phyloP scores from a whole-genome alignment of 192 early-diverging fungal species.

The Dispira simplex region DNA sequence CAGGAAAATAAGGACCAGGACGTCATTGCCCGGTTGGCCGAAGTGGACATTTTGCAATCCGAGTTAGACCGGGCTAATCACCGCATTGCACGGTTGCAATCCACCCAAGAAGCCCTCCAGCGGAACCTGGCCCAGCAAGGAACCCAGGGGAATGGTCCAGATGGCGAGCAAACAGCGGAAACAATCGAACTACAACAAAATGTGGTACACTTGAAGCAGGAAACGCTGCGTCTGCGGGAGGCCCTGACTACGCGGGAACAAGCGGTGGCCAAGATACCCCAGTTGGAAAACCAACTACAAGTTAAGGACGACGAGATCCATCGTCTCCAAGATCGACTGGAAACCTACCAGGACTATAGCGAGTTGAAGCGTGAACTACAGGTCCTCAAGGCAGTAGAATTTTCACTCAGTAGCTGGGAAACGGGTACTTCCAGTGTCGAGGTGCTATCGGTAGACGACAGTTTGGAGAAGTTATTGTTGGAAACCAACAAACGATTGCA shows the following conservation, averaged over 20 bases:
- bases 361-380: constrained; percentile 76
- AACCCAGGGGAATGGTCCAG: not conserved
- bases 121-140: constrained; percentile 21
- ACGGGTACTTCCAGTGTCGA: constrained; percentile 25
- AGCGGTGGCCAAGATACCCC: constrained; percentile 14
- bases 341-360: constrained; percentile 64
- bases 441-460: constrained; percentile 25
- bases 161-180: constrained; percentile 22
- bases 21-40: constrained; percentile 62
- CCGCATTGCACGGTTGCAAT: constrained; percentile 44
- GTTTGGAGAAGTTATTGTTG: constrained; percentile 65
- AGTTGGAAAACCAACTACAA: constrained; percentile 17
- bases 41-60: constrained; percentile 73
- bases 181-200: constrained; percentile 19
- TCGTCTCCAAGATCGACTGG: constrained; percentile 33
- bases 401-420: constrained; percentile 33
- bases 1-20: constrained; percentile 61
- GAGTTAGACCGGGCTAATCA: constrained; percentile 73
- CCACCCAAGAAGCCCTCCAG: constrained; percentile 45
- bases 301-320: constrained; percentile 42
- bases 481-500: constrained; percentile 72
- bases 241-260: constrained; percentile 20
- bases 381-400: constrained; percentile 50
- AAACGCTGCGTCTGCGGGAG: constrained; percentile 19
- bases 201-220: constrained; percentile 19